Evolutionary conservation across 805 yeast genomes (phyloP).

Genomic region (Wickerhamiella vanderwaltii): DNA sequence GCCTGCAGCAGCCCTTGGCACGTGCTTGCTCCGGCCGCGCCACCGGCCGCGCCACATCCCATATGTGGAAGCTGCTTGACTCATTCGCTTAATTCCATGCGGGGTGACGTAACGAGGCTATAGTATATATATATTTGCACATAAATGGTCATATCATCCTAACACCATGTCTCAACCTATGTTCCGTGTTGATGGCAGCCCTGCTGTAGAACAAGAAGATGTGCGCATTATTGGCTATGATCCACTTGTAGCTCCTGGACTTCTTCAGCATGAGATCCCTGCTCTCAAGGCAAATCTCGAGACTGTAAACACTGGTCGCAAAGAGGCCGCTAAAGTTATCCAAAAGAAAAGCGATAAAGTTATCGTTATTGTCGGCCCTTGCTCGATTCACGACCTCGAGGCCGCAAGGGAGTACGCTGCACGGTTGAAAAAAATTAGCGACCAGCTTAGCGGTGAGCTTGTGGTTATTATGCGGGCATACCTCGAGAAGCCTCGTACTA

Average conservation of each 20-base stretch:
- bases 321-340: constrained; percentile 62
- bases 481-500: constrained; percentile 95
- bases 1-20: no score
- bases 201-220: constrained; percentile 49
- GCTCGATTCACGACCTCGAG: constrained; percentile 85
- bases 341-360: constrained; percentile 70
- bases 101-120: neutral
- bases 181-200: constrained; percentile 24
- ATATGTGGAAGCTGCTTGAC: neutral
- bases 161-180: constrained; percentile 25
- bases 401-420: constrained; percentile 82
- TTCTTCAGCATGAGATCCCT: constrained; percentile 75
- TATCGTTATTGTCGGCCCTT: constrained; percentile 87
- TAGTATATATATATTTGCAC: neutral
- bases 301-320: constrained; percentile 66
- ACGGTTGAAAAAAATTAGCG: constrained; percentile 52
- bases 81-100: neutral
- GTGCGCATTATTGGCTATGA: constrained; percentile 66
- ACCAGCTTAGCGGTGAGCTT: constrained; percentile 62
- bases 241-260: constrained; percentile 87
- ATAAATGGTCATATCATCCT: no score
- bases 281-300: constrained; percentile 40
- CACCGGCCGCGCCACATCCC: neutral
- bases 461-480: constrained; percentile 93
- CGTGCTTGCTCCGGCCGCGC: no score